Evolutionary conservation across 139 green algal genomes (phyloP), one percentile per base, ranked within the genome.

Genomic region (Raphidocelis subcapitata): DNA sequence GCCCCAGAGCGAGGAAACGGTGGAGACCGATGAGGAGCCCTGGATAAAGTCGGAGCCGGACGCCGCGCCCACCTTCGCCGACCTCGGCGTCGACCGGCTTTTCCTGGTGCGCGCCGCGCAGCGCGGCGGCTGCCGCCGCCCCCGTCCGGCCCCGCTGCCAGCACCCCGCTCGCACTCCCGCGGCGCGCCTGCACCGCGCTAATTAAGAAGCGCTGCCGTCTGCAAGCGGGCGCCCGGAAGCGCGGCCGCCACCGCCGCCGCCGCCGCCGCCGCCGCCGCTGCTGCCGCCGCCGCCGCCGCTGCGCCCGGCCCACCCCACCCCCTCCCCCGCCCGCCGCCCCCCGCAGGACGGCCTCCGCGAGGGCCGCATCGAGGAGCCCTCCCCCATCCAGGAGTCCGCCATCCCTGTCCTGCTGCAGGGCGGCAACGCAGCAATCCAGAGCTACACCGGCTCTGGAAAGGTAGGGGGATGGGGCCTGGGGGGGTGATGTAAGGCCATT

Each of bases 401-500:
- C 12, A 86, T 97, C 14, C 91, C 91, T 0, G 5, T 33, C 2
- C 62, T 97, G 0, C 71, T 97, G 26, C 16, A 26, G 0, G 88
- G 90, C 5, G 41, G 63, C 4, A 92, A 94, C 62, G 72, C 86
- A 5, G 93, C 92, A 14, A 70, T 99, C 14, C 92, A 97, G 65
- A 91, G 81, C 47, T 96, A 93, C 85, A 98, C 95, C 16, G 95
- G 95, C 15, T 96, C 88, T 46, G 95, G 95, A 37, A 99, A 97
- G 85, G 89, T 93, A 47, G 44, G 80, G 23, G 15, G 47, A 20
- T 49, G 41, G 8, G 41, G 8, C 41, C 41, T 49, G 8, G 8
- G 41, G n/a, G n/a, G n/a, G n/a, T n/a, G n/a, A n/a, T n/a, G n/a
- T n/a, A n/a, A n/a, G n/a, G n/a, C n/a, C n/a, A n/a, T n/a, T n/a